Base-by-base conservation (phyloP, 1,284 basidiomycete species). In the Fomitopsis pinicola region DNA sequence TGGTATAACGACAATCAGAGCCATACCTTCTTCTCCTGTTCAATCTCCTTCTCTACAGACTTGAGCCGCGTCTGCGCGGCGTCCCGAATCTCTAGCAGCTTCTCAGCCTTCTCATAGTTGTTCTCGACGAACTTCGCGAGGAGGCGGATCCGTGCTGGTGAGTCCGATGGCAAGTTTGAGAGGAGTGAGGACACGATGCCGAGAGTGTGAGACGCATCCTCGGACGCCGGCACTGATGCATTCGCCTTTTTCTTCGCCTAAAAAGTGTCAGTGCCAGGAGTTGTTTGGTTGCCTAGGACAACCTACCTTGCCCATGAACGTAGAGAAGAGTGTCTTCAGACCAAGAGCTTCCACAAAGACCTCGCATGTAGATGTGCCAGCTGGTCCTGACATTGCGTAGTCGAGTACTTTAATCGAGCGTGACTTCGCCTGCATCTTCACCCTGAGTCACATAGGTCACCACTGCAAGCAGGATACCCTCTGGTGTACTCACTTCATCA, bases 71-170 rank as follows among this genome's bases (percentile, higher is more conserved):
- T 73, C 17, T 80, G 78, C 5, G 92, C 86, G 40, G 79, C 79
- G 64, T 94, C 93, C 40, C 96, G 80, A 61, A 97, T 83, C 71
- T 98, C 96, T 15, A 98, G 76, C 28, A 99, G 77, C 66, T 96
- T 90, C 72, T 99, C 97, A 0, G 93, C 84, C 72, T 98, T 98
- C 70, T 95, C 94, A 69, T 97, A 99, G 54, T 89, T 84, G 40
- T 79, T 82, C 73, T 98, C 94, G 9, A 98, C 93, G 70, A 99
- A 98, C 73, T 99, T 99, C 19, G 94, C 82, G 5, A 99, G 78
- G 15, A 99, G 76, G 3, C 97, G 88, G 62, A 94, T 85, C 12
- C 97, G 85, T 12, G 84, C 80, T 0, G 88, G 78, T 0, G 93
- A 91, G 56, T 99, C 97, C 0, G 94, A 95, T 0, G 86, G 82